Percentiles rank a stretch among this genome's conserved stretches.
These are phyloP conservation scores for Myrmaecium sp. DNA, from an alignment of 2,329 filamentous ascomycete genomes.

Conservation along the genomic window DNA sequence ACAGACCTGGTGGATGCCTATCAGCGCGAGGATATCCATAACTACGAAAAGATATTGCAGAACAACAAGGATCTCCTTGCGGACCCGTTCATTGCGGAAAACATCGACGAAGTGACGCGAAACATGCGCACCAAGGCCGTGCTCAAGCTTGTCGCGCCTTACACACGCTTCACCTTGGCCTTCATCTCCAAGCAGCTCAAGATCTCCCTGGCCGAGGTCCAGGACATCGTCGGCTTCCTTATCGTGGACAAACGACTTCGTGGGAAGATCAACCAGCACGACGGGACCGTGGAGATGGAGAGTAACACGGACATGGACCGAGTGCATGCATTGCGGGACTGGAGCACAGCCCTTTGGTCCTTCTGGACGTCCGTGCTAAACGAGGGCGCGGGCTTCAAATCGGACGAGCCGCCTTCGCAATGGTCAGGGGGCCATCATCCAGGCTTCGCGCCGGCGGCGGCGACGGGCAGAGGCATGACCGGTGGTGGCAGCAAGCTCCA, in stretches of 20 bases:
- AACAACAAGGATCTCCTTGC: constrained; percentile 77
- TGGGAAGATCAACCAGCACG: constrained; percentile 78
- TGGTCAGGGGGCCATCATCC: constrained; percentile 15
- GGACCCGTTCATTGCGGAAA: constrained; percentile 93
- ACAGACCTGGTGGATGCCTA: constrained; percentile 93
- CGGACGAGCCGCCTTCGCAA: constrained; percentile 24
- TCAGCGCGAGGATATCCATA: constrained; percentile 83
- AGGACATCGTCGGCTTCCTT: constrained; percentile 88
- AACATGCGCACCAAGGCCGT: constrained; percentile 97
- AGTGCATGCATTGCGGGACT: constrained; percentile 52
- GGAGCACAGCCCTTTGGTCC: constrained; percentile 51
- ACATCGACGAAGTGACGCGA: constrained; percentile 95
- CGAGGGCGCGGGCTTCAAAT: constrained; percentile 56
- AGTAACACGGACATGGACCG: constrained; percentile 58
- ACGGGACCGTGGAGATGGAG: constrained; percentile 67
- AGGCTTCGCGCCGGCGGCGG: no score
- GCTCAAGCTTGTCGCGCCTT: constrained; percentile 82
- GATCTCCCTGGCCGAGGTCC: constrained; percentile 71
- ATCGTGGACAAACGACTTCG: constrained; percentile 80
- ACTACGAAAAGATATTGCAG: constrained; percentile 75
- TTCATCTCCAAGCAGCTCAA: constrained; percentile 82
- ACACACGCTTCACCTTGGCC: constrained; percentile 73
- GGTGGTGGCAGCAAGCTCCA: constrained; percentile 13
- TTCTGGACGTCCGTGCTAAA: constrained; percentile 59
- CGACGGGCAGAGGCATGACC: constrained; percentile 6